These are phyloP conservation scores for Eutreptiella sp. DNA, from an alignment of 208 protist genomes.

Conservation along the genomic window DNA sequence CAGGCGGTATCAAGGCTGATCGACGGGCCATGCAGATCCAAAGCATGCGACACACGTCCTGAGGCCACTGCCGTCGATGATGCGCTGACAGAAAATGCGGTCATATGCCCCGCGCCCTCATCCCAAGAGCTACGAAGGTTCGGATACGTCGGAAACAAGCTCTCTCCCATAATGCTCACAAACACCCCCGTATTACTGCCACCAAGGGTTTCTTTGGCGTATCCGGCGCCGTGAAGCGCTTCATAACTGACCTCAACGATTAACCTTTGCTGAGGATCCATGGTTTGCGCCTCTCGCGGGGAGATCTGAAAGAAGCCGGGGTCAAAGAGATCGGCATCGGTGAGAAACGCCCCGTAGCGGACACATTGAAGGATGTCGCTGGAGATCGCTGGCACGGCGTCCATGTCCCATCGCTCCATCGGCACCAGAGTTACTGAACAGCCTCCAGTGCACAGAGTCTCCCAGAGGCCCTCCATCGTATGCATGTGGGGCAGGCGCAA, in stretches of 20 bases:
- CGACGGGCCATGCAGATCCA: constrained; percentile 50
- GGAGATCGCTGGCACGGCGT: no score
- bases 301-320: constrained; percentile 29
- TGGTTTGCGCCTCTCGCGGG: constrained; percentile 17
- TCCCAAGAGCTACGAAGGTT: no score
- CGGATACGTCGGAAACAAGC: not conserved
- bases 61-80: constrained; percentile 2
- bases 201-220: not conserved
- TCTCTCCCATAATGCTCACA: no score
- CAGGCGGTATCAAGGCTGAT: constrained; percentile 64
- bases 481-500: no score
- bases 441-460: no score
- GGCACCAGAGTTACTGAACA: no score
- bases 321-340: constrained; percentile 30
- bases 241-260: constrained; percentile 34
- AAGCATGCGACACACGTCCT: constrained; percentile 47
- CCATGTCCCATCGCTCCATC: no score
- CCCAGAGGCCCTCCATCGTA: no score
- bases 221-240: constrained; percentile 38
- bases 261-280: constrained; percentile 46
- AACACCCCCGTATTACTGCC: constrained; percentile 17
- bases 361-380: no score
- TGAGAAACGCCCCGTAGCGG: no score
- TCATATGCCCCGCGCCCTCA: constrained; percentile 13
- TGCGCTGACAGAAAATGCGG: not conserved